Evolutionary conservation across 1,284 basidiomycete genomes (phyloP).

Genomic region (Moniliella sp.): DNA sequence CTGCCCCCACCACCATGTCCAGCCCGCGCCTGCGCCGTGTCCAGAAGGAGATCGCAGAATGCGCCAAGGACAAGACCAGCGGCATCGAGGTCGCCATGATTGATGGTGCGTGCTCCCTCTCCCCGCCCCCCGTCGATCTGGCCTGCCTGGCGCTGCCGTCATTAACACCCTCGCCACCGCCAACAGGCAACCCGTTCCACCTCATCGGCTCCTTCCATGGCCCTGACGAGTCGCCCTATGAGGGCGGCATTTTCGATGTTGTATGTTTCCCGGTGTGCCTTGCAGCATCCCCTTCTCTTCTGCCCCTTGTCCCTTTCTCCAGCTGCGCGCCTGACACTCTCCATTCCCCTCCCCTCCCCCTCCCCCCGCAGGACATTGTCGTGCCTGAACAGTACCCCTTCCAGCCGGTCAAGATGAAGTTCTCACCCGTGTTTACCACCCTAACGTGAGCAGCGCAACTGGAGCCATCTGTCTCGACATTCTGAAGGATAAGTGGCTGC

Average conservation of each 20-base stretch:
- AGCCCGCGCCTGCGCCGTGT: constrained; percentile 2
- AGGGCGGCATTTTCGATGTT: constrained; percentile 77
- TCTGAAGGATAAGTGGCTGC: constrained; percentile 62
- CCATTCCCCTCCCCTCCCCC: neutral
- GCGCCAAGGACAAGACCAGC: constrained; percentile 74
- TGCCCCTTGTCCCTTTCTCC: no score
- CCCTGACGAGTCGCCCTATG: constrained; percentile 59
- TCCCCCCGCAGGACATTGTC: constrained; percentile 55
- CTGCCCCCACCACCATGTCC: constrained; percentile 1
- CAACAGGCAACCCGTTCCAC: constrained; percentile 11
- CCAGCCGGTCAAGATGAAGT: constrained; percentile 77
- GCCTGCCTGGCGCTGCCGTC: no score
- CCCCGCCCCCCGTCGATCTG: no score
- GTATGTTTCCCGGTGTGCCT: no score
- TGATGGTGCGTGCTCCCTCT: constrained; percentile 36
- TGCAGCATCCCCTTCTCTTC: no score
- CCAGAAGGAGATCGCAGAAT: constrained; percentile 43
- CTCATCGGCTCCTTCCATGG: constrained; percentile 13
- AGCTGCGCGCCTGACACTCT: no score
- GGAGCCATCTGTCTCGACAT: constrained; percentile 71
- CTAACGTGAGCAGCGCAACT: constrained; percentile 79
- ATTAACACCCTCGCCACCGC: no score
- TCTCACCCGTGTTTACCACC: constrained; percentile 86
- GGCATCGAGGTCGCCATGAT: constrained; percentile 64
- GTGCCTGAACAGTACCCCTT: constrained; percentile 82